Percentiles rank a stretch among this genome's conserved stretches.
Evolutionary conservation across 306 rosid species (phyloP).

Genomic region (Casuarina equisetifolia): DNA sequence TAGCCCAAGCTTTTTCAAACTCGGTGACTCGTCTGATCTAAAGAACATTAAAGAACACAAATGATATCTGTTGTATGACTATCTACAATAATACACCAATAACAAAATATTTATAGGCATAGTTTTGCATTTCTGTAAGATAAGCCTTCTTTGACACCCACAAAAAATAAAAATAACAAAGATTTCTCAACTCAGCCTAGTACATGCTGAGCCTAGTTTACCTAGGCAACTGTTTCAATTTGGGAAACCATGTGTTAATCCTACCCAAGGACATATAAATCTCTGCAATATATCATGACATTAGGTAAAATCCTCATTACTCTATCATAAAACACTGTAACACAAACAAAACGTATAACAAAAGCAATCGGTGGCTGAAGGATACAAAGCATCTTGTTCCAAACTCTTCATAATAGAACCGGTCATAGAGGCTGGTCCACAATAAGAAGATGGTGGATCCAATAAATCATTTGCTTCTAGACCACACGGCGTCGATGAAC

Average conservation of each 20-base stretch:
- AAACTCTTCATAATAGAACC: conserved; percentile 39
- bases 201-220: conserved; percentile 3
- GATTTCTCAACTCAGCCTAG: background rate
- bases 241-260: background rate
- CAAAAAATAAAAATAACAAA: background rate
- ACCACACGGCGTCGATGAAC: conserved; percentile 16
- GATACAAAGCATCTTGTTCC: conserved; percentile 74
- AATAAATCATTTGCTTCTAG: conserved; percentile 23
- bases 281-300: background rate
- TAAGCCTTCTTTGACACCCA: too few species aligned
- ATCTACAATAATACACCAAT: background rate
- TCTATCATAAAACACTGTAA: background rate
- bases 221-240: background rate
- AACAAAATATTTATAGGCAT: background rate
- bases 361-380: background rate
- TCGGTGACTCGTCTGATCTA: conserved; percentile 72
- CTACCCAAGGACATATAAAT: background rate
- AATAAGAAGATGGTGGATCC: conserved; percentile 34
- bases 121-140: too few species aligned
- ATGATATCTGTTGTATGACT: background rate
- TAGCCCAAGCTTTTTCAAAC: conserved; percentile 72
- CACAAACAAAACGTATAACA: background rate
- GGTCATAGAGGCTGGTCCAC: conserved; percentile 31
- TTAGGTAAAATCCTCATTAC: background rate
- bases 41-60: conserved; percentile 30